phyloP scores from a whole-genome alignment of 2,329 filamentous ascomycete species.

The Trichoderma citrinoviride region DNA sequence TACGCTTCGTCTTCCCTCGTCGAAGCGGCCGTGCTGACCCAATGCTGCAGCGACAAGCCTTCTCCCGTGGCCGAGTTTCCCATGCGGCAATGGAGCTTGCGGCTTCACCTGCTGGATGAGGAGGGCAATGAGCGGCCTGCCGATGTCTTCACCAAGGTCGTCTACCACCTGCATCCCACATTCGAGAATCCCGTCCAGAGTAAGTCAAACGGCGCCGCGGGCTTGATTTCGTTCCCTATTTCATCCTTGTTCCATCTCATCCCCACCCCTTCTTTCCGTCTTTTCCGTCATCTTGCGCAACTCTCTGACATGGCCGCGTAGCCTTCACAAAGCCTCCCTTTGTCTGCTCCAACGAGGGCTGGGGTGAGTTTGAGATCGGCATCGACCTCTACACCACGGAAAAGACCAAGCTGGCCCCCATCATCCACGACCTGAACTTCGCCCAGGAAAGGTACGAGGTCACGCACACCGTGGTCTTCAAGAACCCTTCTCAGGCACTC shows the following conservation, averaged over 20 bases:
- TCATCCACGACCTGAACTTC: conserved; percentile 93
- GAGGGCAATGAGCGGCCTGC: conserved; percentile 81
- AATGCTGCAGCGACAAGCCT: conserved; percentile 64
- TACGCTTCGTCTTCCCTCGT: not conserved
- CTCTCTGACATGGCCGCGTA: conserved; percentile 36
- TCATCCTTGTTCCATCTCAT: not conserved
- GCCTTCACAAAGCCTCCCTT: conserved; percentile 84
- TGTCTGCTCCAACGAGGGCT: conserved; percentile 87
- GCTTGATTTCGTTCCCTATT: not conserved
- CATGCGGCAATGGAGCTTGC: conserved; percentile 88
- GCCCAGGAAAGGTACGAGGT: conserved; percentile 75
- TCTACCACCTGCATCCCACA: conserved; percentile 90
- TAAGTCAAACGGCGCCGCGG: conserved; percentile 46
- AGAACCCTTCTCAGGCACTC: conserved; percentile 87
- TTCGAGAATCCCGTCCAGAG: conserved; percentile 86
- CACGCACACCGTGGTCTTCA: conserved; percentile 78
- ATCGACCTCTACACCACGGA: conserved; percentile 81
- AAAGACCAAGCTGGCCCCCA: conserved; percentile 73
- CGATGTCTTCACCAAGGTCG: conserved; percentile 84
- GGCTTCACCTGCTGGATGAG: conserved; percentile 80
- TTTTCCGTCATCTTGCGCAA: not conserved
- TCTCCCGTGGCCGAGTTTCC: conserved; percentile 84
- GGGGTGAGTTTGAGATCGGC: conserved; percentile 96
- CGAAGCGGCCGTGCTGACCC: conserved; percentile 13
- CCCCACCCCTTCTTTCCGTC: no score